Percentiles rank a stretch among this genome's conserved stretches.
These are phyloP conservation scores for Eutrema heterophyllum DNA, from an alignment of 345 rosid species.

Conservation along the genomic window DNA sequence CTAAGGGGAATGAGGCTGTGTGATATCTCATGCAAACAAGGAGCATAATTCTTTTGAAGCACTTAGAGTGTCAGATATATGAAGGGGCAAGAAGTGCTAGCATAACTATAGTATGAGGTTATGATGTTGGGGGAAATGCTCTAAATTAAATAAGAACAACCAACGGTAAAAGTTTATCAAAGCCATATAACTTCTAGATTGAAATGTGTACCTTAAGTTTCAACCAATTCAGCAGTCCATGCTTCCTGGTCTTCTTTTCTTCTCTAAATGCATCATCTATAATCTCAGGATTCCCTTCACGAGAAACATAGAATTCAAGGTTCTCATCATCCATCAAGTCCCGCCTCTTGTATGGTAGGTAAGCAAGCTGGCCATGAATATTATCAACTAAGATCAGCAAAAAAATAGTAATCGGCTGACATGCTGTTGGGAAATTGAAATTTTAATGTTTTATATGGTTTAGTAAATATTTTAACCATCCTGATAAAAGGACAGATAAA, in stretches of 20 bases:
- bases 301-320: slow-evolving; percentile 64
- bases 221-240: slow-evolving; percentile 91
- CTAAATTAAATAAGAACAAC: neutral
- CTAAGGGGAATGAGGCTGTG: neutral
- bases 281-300: slow-evolving; percentile 60
- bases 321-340: slow-evolving; percentile 93
- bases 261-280: slow-evolving; percentile 58
- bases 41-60: neutral
- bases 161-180: slow-evolving; percentile 2
- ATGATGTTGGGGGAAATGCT: neutral
- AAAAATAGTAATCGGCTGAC: neutral
- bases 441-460: neutral
- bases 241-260: slow-evolving; percentile 82
- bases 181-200: slow-evolving; percentile 14
- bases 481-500: neutral
- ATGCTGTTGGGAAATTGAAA: neutral
- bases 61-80: neutral
- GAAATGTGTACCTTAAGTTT: slow-evolving; percentile 56
- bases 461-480: neutral
- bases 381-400: slow-evolving; percentile 30
- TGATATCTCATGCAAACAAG: neutral
- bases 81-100: no score
- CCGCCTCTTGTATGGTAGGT: slow-evolving; percentile 89
- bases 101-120: neutral
- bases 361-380: slow-evolving; percentile 69